Conservation (phyloP, 257 asterid species). For the Capsicum baccatum region DNA sequence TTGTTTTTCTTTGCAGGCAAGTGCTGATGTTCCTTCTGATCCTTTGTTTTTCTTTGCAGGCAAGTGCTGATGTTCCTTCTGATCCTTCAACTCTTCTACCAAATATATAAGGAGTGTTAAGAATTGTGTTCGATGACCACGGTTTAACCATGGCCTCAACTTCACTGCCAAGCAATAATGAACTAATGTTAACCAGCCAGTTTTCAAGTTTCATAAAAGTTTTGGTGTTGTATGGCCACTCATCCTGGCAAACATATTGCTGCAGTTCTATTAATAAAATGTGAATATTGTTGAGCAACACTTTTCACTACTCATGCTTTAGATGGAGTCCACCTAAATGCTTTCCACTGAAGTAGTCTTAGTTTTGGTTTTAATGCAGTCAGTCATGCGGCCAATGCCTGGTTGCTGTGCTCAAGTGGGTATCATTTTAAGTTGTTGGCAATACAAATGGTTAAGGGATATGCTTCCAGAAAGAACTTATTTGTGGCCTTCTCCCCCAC, state of each 20-base stretch:
- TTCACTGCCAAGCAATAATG: not conserved
- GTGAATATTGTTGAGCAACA: not conserved
- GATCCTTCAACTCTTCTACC: constrained; percentile 73
- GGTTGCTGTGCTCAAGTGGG: too few relatives aligned
- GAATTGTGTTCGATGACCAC: not conserved
- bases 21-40: constrained; percentile 59
- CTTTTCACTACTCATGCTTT: not conserved
- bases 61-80: constrained; percentile 58
- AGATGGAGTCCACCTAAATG: not conserved
- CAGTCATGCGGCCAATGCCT: too few relatives aligned
- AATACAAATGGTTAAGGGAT: too few relatives aligned
- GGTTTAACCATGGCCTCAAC: not conserved
- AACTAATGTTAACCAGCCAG: not conserved
- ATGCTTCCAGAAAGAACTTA: too few relatives aligned
- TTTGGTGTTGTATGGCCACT: constrained; percentile 16
- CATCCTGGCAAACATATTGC: not conserved
- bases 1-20: constrained; percentile 55
- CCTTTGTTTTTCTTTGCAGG: constrained; percentile 56
- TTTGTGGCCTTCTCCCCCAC: too few relatives aligned
- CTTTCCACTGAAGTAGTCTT: not conserved
- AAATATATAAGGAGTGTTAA: constrained; percentile 46
- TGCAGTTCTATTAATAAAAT: constrained; percentile 10
- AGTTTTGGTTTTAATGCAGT: not conserved
- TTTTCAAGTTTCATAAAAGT: not conserved
- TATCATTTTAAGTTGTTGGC: too few relatives aligned